Conservation (phyloP, 352 stramenopile species). For the Elongisporangium undulatum region DNA sequence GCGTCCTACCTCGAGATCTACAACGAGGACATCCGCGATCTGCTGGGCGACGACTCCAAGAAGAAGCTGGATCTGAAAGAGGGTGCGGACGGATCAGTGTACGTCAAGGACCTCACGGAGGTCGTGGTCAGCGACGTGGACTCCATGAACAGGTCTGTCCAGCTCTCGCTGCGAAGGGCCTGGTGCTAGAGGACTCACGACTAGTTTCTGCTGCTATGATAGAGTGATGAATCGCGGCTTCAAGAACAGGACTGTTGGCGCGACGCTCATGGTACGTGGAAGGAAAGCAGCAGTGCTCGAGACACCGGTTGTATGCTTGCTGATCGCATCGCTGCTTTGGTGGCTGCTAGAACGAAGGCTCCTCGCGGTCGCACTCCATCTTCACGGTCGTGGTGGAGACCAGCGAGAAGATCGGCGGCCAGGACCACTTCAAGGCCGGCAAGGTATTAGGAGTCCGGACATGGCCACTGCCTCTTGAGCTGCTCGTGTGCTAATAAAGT, state of each 20-base stretch:
- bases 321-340: neutral
- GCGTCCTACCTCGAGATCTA: slow-evolving; percentile 95
- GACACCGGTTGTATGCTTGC: neutral
- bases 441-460: slow-evolving; percentile 30
- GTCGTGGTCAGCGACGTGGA: slow-evolving; percentile 72
- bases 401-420: slow-evolving; percentile 63
- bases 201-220: neutral
- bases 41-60: slow-evolving; percentile 78
- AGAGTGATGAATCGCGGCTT: slow-evolving; percentile 75
- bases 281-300: neutral
- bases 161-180: neutral
- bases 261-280: slow-evolving; percentile 68
- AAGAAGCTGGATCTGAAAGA: slow-evolving; percentile 87
- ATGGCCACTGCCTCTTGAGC: neutral
- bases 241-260: slow-evolving; percentile 79
- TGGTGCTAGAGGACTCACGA: neutral
- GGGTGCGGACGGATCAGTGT: slow-evolving; percentile 69
- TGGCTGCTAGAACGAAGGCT: slow-evolving; percentile 63
- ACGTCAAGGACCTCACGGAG: slow-evolving; percentile 88
- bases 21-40: slow-evolving; percentile 93
- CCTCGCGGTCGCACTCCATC: slow-evolving; percentile 81
- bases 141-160: slow-evolving; percentile 56
- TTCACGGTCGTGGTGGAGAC: slow-evolving; percentile 84
- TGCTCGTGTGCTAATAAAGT: slow-evolving; percentile 1
- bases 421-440: slow-evolving; percentile 80